phyloP scores from a whole-genome alignment of 2,329 filamentous ascomycete genomes.

The Ascochyta rabiei region DNA sequence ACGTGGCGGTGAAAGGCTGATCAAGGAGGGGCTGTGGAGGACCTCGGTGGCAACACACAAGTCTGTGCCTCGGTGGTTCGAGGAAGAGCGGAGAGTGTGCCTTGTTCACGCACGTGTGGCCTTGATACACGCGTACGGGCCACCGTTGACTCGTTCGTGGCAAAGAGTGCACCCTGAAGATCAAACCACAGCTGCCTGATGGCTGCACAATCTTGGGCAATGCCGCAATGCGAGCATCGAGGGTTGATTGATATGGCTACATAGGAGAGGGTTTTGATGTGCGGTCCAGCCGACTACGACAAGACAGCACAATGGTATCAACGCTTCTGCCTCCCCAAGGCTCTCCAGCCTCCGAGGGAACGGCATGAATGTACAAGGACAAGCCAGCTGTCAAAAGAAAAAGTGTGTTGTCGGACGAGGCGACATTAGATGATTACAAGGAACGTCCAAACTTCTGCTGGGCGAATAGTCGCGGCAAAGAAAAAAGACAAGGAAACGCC shows the following conservation, averaged over 20 bases:
- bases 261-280: slow-evolving; percentile 10
- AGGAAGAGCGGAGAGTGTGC: neutral
- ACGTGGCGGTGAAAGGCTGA: slow-evolving; percentile 6
- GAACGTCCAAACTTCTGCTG: slow-evolving; percentile 11
- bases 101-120: neutral
- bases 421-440: slow-evolving; percentile 19
- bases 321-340: neutral
- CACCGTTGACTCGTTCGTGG: neutral
- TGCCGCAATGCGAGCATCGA: slow-evolving; percentile 6
- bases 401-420: slow-evolving; percentile 7
- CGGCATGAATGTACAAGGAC: slow-evolving; percentile 14
- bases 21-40: neutral
- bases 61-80: neutral
- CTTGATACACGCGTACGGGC: no score
- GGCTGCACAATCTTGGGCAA: neutral
- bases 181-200: neutral
- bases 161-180: neutral
- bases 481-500: slow-evolving; percentile 3
- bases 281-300: slow-evolving; percentile 12
- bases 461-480: slow-evolving; percentile 10
- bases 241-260: slow-evolving; percentile 12
- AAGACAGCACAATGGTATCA: slow-evolving; percentile 15
- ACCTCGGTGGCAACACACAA: neutral
- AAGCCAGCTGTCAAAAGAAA: slow-evolving; percentile 7
- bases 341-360: slow-evolving; percentile 1